Percentiles rank a stretch among this genome's conserved stretches.
Evolutionary conservation across 2,329 filamentous ascomycete species (phyloP).

Genomic region (Chaetomiaceae sp.): DNA sequence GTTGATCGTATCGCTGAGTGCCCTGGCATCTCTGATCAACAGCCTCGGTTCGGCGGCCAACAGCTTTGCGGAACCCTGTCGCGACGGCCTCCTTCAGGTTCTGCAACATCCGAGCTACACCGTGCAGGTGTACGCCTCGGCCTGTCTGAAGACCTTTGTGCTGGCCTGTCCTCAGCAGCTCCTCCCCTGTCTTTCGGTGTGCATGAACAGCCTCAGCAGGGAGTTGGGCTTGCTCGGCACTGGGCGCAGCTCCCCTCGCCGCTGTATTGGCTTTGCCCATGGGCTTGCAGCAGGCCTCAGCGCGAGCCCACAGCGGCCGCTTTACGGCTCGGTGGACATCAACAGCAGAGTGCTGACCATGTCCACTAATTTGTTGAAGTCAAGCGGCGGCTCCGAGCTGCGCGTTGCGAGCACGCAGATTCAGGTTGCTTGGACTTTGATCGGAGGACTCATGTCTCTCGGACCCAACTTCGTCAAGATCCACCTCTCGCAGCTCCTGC

Average conservation of each 20-base stretch:
- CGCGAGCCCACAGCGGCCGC: constrained; percentile 76
- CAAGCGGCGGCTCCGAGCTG: constrained; percentile 83
- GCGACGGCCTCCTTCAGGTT: constrained; percentile 83
- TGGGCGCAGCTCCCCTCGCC: constrained; percentile 69
- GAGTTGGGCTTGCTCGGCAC: constrained; percentile 74
- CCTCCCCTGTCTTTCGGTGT: constrained; percentile 84
- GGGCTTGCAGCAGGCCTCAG: constrained; percentile 86
- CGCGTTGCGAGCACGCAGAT: constrained; percentile 90
- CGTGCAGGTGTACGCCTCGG: constrained; percentile 83
- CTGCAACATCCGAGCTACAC: constrained; percentile 93
- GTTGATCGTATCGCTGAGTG: constrained; percentile 70
- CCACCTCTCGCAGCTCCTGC: constrained; percentile 83
- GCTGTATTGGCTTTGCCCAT: constrained; percentile 87
- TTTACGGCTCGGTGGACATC: constrained; percentile 93
- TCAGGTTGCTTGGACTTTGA: constrained; percentile 95
- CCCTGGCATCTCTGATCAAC: constrained; percentile 70
- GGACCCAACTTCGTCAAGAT: constrained; percentile 99
- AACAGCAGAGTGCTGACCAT: constrained; percentile 88
- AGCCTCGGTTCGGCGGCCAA: constrained; percentile 78
- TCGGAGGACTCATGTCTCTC: constrained; percentile 92
- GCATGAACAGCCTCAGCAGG: constrained; percentile 88
- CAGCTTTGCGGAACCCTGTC: constrained; percentile 71
- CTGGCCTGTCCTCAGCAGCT: constrained; percentile 89
- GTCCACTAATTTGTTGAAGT: constrained; percentile 87
- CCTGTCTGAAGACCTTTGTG: constrained; percentile 80